Evolutionary conservation across 495 filamentous ascomycete genomes (phyloP).

Genomic region (Talaromyces ruber): DNA sequence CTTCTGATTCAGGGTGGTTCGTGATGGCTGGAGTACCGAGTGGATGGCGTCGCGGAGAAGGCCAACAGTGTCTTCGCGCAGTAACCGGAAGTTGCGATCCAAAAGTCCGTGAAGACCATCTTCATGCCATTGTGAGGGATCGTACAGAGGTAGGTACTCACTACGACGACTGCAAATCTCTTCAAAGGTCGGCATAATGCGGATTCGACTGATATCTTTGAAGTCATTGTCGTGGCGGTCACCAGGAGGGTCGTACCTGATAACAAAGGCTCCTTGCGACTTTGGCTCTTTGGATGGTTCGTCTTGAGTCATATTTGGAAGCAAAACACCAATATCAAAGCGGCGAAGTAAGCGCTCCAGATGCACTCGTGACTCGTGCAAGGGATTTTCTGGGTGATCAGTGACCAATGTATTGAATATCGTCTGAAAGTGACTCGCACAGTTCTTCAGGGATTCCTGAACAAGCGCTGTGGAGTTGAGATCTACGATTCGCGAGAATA

Average conservation of each 20-base stretch:
- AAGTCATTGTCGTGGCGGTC: slow-evolving; percentile 58
- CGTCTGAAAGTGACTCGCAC: slow-evolving; percentile 6
- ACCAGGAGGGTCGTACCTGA: slow-evolving; percentile 11
- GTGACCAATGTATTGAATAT: not conserved
- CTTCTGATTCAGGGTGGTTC: not conserved
- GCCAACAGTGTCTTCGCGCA: slow-evolving; percentile 31
- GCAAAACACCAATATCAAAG: slow-evolving; percentile 6
- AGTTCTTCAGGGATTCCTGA: slow-evolving; percentile 6
- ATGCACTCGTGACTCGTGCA: slow-evolving; percentile 1
- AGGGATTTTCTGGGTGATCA: not conserved
- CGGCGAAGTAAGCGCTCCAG: slow-evolving; percentile 5
- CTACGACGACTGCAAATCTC: slow-evolving; percentile 45
- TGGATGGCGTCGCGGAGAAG: slow-evolving; percentile 26
- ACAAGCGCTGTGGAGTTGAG: slow-evolving; percentile 13
- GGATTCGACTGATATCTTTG: slow-evolving; percentile 47
- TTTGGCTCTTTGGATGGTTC: not conserved
- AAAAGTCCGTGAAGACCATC: slow-evolving; percentile 51
- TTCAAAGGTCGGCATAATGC: slow-evolving; percentile 52
- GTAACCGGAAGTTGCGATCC: slow-evolving; percentile 55
- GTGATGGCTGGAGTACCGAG: slow-evolving; percentile 5
- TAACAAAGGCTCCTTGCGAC: not conserved
- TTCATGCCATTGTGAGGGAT: slow-evolving; percentile 46
- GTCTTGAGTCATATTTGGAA: not conserved
- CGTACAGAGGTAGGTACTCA: slow-evolving; percentile 53
- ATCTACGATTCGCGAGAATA: slow-evolving; percentile 11